phyloP scores from a whole-genome alignment of 2,329 filamentous ascomycete genomes.

The Drechslerella coelobrocha region DNA sequence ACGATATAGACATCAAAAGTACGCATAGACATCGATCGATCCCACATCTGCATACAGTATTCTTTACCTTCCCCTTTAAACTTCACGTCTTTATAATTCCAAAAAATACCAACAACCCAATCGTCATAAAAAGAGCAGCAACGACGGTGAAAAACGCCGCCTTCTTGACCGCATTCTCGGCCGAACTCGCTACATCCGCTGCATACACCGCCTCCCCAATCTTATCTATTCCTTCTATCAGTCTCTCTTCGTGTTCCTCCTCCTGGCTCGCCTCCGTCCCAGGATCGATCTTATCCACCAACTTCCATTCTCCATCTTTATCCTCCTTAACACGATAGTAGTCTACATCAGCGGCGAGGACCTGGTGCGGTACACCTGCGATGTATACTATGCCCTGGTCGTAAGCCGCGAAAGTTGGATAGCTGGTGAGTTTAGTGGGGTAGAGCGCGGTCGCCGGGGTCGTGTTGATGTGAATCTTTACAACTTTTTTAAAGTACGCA shows the following conservation, averaged over 20 bases:
- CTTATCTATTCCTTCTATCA: too few species aligned
- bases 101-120: slow-evolving; percentile 30
- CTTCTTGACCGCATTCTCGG: slow-evolving; percentile 44
- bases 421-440: slow-evolving; percentile 13
- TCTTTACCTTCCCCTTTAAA: too few species aligned
- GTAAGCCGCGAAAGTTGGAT: slow-evolving; percentile 31
- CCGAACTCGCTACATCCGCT: slow-evolving; percentile 24
- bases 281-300: slow-evolving; percentile 12
- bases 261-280: too few species aligned
- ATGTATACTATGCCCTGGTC: slow-evolving; percentile 34
- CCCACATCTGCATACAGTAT: neutral
- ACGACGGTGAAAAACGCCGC: slow-evolving; percentile 27
- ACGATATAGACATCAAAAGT: too few species aligned
- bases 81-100: slow-evolving; percentile 14
- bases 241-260: too few species aligned
- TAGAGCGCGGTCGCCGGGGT: slow-evolving; percentile 7
- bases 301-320: slow-evolving; percentile 16
- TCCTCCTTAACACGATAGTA: slow-evolving; percentile 15
- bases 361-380: slow-evolving; percentile 21
- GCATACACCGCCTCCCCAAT: slow-evolving; percentile 22
- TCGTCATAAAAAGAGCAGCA: slow-evolving; percentile 20
- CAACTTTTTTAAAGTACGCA: slow-evolving; percentile 32
- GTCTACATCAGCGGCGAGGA: slow-evolving; percentile 28
- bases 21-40: too few species aligned
- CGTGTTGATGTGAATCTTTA: slow-evolving; percentile 38